Evolutionary conservation across 257 asterid species (phyloP).

Genomic region (Przewalskia tangutica): DNA sequence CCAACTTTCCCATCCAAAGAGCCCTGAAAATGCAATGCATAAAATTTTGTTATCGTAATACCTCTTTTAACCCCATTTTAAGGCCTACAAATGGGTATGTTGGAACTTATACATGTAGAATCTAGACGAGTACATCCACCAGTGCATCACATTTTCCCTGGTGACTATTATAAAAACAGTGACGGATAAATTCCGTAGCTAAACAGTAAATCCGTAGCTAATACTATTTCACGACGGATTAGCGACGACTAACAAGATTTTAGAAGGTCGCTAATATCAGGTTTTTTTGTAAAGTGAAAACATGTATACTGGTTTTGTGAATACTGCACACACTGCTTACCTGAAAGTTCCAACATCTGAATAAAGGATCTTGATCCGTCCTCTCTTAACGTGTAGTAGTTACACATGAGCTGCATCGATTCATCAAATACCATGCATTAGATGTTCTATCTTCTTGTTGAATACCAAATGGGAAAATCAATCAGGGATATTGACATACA

Average conservation of each 20-base stretch:
- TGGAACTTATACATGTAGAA: background rate
- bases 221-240: too few relatives aligned
- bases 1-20: slow-evolving; percentile 84
- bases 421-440: background rate
- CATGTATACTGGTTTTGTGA: background rate
- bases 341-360: slow-evolving; percentile 83
- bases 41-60: background rate
- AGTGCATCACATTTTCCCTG: too few relatives aligned
- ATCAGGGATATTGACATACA: background rate
- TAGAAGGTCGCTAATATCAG: too few relatives aligned
- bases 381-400: slow-evolving; percentile 85
- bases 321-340: slow-evolving; percentile 18
- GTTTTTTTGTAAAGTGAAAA: background rate
- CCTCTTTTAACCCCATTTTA: background rate
- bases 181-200: too few relatives aligned
- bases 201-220: too few relatives aligned
- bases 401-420: slow-evolving; percentile 80
- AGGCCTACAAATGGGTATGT: background rate
- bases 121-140: background rate
- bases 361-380: slow-evolving; percentile 84
- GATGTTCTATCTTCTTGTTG: background rate
- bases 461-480: background rate
- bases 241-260: too few relatives aligned
- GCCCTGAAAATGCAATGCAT: slow-evolving; percentile 37
- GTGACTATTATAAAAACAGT: too few relatives aligned